These are phyloP conservation scores for Ganoderma lingzhi DNA, from an alignment of 1,284 basidiomycete species.

Conservation along the genomic window DNA sequence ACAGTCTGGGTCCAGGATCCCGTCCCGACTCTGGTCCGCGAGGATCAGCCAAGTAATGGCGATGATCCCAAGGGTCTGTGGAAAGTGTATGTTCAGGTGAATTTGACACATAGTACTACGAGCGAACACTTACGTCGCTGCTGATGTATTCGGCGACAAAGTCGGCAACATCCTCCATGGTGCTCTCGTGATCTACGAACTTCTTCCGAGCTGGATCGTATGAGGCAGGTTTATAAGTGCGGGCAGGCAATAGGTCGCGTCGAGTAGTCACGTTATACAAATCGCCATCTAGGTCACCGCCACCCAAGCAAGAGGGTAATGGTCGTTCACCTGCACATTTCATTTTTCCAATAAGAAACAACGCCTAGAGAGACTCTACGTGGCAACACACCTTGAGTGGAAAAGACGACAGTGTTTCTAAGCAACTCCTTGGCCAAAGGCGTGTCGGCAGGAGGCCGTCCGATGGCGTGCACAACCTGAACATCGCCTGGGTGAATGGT, in stretches of 20 bases:
- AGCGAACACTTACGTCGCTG: conserved; percentile 57
- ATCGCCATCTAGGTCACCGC: conserved; percentile 73
- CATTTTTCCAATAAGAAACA: not conserved
- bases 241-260: conserved; percentile 29
- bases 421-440: conserved; percentile 60
- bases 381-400: conserved; percentile 52
- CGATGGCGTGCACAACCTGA: conserved; percentile 66
- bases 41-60: conserved; percentile 70
- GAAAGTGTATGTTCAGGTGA: conserved; percentile 10
- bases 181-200: conserved; percentile 60
- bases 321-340: conserved; percentile 59
- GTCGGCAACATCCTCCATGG: conserved; percentile 74
- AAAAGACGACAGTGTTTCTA: conserved; percentile 67
- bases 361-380: not conserved
- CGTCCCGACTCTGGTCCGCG: conserved; percentile 66
- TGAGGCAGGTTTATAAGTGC: conserved; percentile 51
- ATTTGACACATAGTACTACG: too few species aligned
- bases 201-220: conserved; percentile 60
- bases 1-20: conserved; percentile 69
- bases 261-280: conserved; percentile 59
- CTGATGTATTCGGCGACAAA: conserved; percentile 79
- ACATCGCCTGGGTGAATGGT: conserved; percentile 77
- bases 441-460: conserved; percentile 57
- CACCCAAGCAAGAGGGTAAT: conserved; percentile 68
- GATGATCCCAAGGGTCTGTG: conserved; percentile 65